Percentiles rank a stretch among this genome's conserved stretches.
Conservation (phyloP, 495 filamentous ascomycete genomes). For the Aspergillus incahuasiensis region DNA sequence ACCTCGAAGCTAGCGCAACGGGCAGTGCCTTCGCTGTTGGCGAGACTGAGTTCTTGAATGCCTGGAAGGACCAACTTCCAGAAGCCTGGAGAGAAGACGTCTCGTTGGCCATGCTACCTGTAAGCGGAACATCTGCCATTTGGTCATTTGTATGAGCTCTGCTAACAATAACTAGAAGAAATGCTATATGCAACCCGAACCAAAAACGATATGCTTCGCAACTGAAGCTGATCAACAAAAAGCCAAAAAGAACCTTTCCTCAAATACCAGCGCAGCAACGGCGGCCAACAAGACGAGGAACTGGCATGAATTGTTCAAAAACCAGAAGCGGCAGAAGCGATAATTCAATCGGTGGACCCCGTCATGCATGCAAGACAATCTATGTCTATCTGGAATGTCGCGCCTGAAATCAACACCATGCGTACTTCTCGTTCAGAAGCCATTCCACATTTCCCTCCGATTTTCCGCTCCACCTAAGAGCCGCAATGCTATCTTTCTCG, state of each 20-base stretch:
- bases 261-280: conserved; percentile 30
- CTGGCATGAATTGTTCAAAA: conserved; percentile 85
- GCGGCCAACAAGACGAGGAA: conserved; percentile 59
- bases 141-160: neutral
- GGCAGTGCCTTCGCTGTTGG: conserved; percentile 29
- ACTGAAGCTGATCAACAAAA: conserved; percentile 33
- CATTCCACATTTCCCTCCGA: conserved; percentile 64
- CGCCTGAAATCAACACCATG: conserved; percentile 63
- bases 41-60: conserved; percentile 45
- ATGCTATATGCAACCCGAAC: conserved; percentile 36
- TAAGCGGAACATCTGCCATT: conserved; percentile 12
- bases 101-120: conserved; percentile 42
- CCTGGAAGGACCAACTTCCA: conserved; percentile 55
- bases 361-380: neutral
- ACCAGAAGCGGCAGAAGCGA: conserved; percentile 30
- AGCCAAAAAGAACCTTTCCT: conserved; percentile 25
- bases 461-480: conserved; percentile 59
- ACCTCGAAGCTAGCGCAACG: conserved; percentile 47
- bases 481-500: conserved; percentile 58
- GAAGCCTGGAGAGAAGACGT: conserved; percentile 54
- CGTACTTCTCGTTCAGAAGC: conserved; percentile 89
- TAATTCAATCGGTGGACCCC: no score
- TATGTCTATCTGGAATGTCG: conserved; percentile 16
- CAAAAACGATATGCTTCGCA: conserved; percentile 37
- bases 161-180: conserved; percentile 20